These are phyloP conservation scores for Arachnomyces sp. DNA, from an alignment of 2,329 filamentous ascomycete species.

Conservation along the genomic window DNA sequence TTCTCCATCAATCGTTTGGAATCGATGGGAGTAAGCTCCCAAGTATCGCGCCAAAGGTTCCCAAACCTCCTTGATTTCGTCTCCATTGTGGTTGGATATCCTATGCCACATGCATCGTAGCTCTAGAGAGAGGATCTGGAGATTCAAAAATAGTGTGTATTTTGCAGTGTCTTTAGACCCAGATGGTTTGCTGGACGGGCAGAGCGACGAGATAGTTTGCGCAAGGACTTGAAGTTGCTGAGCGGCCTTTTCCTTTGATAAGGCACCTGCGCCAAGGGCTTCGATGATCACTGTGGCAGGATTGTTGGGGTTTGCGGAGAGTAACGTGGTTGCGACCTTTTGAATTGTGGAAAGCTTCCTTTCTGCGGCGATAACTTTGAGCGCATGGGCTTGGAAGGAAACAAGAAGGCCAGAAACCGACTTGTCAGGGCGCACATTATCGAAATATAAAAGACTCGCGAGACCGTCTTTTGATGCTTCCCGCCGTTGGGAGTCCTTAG, in stretches of 20 bases:
- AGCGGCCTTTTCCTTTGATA: constrained; percentile 33
- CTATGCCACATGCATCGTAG: constrained; percentile 36
- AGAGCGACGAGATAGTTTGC: constrained; percentile 31
- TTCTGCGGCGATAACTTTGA: constrained; percentile 30
- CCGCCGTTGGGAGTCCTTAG: constrained; percentile 16
- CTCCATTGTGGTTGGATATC: constrained; percentile 31
- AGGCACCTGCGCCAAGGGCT: constrained; percentile 27
- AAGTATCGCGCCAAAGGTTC: constrained; percentile 36
- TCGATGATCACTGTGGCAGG: constrained; percentile 32
- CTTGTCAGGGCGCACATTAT: constrained; percentile 20
- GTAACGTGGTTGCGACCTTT: constrained; percentile 24
- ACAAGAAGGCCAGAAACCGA: constrained; percentile 26
- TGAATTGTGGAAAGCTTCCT: constrained; percentile 25
- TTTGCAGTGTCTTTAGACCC: constrained; percentile 14
- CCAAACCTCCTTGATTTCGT: constrained; percentile 35
- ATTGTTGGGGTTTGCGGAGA: constrained; percentile 27
- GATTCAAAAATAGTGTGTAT: constrained; percentile 23
- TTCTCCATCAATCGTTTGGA: constrained; percentile 24
- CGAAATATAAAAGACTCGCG: constrained; percentile 30
- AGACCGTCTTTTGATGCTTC: constrained; percentile 27
- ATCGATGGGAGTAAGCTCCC: constrained; percentile 27
- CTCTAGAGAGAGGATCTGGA: constrained; percentile 37
- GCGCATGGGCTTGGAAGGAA: constrained; percentile 32
- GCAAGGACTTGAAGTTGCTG: constrained; percentile 38
- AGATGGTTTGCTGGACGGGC: constrained; percentile 10